Evolutionary conservation across 2,329 filamentous ascomycete genomes (phyloP), one percentile per base, ranked within the genome.

Genomic region (Pestalotiopsis sp.): DNA sequence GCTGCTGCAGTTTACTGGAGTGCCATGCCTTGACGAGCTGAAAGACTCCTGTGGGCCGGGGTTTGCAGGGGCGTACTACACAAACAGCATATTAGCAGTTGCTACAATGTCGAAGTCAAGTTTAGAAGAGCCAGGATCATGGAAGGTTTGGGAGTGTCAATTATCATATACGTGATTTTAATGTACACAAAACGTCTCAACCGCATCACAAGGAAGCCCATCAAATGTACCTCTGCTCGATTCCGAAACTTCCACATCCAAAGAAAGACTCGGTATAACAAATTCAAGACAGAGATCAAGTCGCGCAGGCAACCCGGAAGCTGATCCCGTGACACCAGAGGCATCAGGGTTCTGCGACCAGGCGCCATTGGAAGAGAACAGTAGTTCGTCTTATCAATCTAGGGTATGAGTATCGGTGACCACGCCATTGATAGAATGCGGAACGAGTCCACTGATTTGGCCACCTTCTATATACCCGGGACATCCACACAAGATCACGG

Each of bases 341-440:
- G 73, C 74, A 76, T 75, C 70, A 77, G 81, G 81, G 78, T 83
- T 77, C 75, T 73, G 70, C 69, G 67, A 69, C 68, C 71, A 70
- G 66, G 72, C 71, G 71, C 70, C 70, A 68, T 71, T 68, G 69
- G 74, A 72, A 73, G 75, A 75, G 74, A 75, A 61, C 52, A 40
- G 24, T 24, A 17, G 26, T 61, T 67, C 26, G 17, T 35, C 68
- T 69, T 67, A 64, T 88, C 81, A 68, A 78, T 91, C 73, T 91
- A 75, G 89, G 89, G 88, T 84, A 88, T 81, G 86, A 88, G 89
- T 91, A 91, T 91, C 89, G 88, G 84, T 89, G 84, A 80, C 82
- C 84, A 86, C 76, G 81, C 83, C 86, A 91, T 77, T 81, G 82
- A 80, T 74, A 22, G 35, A 6, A 69, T 80, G 81, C 78, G 73